Percentiles rank a stretch among this genome's conserved stretches.
Conservation (phyloP, 106 monocot genomes). For the Hemerocallis citrina region DNA sequence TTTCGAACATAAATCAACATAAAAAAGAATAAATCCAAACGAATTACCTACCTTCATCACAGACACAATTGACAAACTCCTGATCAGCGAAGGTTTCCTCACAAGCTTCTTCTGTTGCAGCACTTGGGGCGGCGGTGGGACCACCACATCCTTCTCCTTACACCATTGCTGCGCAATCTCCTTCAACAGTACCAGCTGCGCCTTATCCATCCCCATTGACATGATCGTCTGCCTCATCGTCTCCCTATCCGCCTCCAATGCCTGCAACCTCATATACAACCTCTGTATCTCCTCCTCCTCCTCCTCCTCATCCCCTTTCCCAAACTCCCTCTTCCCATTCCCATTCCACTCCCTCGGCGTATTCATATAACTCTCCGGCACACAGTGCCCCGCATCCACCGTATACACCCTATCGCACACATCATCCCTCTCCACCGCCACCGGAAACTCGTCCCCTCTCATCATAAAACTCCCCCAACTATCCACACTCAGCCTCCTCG, state of each 20-base stretch:
- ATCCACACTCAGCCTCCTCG: background rate
- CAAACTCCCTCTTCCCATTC: slow-evolving; percentile 1
- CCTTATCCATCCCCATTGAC: slow-evolving; percentile 17
- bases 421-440: slow-evolving; percentile 13
- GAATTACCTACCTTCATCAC: slow-evolving; percentile 29
- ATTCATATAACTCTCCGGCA: slow-evolving; percentile 11
- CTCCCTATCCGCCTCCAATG: slow-evolving; percentile 29
- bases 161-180: slow-evolving; percentile 25
- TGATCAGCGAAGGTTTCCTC: slow-evolving; percentile 3
- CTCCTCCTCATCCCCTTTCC: background rate
- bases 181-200: slow-evolving; percentile 17
- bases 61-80: slow-evolving; percentile 9
- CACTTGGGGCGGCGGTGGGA: background rate
- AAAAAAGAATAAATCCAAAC: background rate
- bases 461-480: background rate
- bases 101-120: background rate
- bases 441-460: slow-evolving; percentile 14
- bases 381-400: slow-evolving; percentile 33
- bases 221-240: slow-evolving; percentile 21
- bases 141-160: slow-evolving; percentile 24
- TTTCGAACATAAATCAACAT: background rate
- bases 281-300: slow-evolving; percentile 19
- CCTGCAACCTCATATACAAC: slow-evolving; percentile 25
- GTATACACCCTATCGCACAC: slow-evolving; percentile 40
- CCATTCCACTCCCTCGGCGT: slow-evolving; percentile 11